phyloP scores from a whole-genome alignment of 1,284 basidiomycete species.

The Ganoderma resinaceum region DNA sequence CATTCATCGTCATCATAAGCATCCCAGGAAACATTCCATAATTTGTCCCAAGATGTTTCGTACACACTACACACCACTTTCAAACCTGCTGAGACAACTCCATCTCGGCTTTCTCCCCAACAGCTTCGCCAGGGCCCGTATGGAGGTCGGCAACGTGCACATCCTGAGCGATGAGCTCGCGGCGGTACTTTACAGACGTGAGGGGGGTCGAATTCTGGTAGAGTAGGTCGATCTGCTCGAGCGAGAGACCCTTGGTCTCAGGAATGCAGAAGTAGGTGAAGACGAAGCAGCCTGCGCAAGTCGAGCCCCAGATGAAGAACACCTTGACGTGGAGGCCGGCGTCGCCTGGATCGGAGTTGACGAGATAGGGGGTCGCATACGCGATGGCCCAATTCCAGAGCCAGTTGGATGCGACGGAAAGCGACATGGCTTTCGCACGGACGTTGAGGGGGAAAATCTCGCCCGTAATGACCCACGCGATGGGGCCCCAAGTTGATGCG shows the following conservation, averaged over 20 bases:
- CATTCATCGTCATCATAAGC: neutral
- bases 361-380: slow-evolving; percentile 78
- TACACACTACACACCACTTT: neutral
- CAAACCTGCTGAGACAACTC: neutral
- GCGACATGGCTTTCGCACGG: slow-evolving; percentile 81
- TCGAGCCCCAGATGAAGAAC: slow-evolving; percentile 91
- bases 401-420: slow-evolving; percentile 49
- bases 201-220: slow-evolving; percentile 56
- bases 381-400: slow-evolving; percentile 43
- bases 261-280: slow-evolving; percentile 85
- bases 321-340: slow-evolving; percentile 68
- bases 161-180: slow-evolving; percentile 44
- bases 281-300: slow-evolving; percentile 72
- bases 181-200: slow-evolving; percentile 51
- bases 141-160: slow-evolving; percentile 33
- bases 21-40: neutral
- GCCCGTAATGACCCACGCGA: slow-evolving; percentile 80
- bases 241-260: slow-evolving; percentile 76
- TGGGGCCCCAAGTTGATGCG: slow-evolving; percentile 81
- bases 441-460: slow-evolving; percentile 80
- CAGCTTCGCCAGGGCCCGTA: slow-evolving; percentile 4
- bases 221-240: slow-evolving; percentile 75
- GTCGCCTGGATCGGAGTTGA: slow-evolving; percentile 47
- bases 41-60: neutral
- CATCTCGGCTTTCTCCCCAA: neutral